Conservation (phyloP, 164 flowering plant genomes). For the Aristolochia californica region DNA sequence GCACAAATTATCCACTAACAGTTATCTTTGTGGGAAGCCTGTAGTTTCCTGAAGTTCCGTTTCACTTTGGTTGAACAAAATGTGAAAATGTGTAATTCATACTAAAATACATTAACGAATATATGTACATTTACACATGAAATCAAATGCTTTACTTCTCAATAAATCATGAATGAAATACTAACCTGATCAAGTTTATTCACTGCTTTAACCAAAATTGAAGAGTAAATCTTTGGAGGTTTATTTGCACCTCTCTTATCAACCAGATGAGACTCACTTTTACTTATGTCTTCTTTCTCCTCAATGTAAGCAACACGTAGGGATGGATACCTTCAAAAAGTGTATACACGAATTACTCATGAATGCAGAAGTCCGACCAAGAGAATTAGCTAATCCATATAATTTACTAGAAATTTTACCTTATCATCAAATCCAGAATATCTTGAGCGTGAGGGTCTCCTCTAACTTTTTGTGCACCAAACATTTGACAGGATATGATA, state of each 20-base stretch:
- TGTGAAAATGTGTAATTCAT: no score
- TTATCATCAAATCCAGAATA: constrained; percentile 65
- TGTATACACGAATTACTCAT: constrained; percentile 1
- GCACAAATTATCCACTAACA: no score
- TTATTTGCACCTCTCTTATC: constrained; percentile 4
- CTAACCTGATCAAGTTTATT: constrained; percentile 70
- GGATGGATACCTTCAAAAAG: constrained; percentile 59
- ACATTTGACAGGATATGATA: constrained; percentile 72
- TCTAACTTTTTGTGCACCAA: constrained; percentile 58
- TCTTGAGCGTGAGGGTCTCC: constrained; percentile 74
- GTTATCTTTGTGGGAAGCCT: no score
- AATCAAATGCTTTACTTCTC: no score
- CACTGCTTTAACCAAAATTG: constrained; percentile 65
- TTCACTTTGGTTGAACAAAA: no score
- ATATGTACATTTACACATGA: no score
- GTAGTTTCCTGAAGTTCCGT: no score
- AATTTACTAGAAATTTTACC: constrained; percentile 24
- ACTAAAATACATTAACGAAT: no score
- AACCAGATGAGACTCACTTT: no score
- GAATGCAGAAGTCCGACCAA: not conserved
- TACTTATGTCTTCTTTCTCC: constrained; percentile 65
- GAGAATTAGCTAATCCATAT: not conserved
- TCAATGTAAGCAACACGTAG: constrained; percentile 94
- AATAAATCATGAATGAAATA: no score
- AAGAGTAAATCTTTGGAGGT: constrained; percentile 56